phyloP scores from a whole-genome alignment of 1,284 basidiomycete species.

The Athelia sp. region DNA sequence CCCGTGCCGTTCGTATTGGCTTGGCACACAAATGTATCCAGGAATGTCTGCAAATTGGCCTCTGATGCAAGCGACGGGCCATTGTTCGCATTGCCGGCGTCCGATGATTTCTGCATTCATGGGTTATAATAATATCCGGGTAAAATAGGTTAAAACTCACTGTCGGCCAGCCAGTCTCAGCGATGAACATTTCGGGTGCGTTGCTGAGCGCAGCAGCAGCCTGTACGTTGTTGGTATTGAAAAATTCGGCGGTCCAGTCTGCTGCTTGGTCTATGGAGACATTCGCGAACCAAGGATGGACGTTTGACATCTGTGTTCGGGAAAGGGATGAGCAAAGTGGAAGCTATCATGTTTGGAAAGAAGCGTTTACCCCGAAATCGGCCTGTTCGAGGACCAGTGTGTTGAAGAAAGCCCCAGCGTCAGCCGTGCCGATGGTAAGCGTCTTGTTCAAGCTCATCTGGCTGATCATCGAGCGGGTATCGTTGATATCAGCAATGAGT shows the following conservation, averaged over 20 bases:
- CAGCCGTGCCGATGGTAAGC: conserved; percentile 81
- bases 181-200: conserved; percentile 76
- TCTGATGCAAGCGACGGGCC: conserved; percentile 67
- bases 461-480: conserved; percentile 52
- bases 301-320: conserved; percentile 59
- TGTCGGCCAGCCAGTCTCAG: conserved; percentile 93
- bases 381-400: conserved; percentile 58
- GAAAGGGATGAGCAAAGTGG: conserved; percentile 8
- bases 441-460: conserved; percentile 47
- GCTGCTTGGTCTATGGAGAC: conserved; percentile 68
- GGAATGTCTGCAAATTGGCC: conserved; percentile 70
- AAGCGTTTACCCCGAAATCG: conserved; percentile 66
- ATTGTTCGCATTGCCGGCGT: conserved; percentile 49
- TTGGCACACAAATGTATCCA: conserved; percentile 85
- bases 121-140: neutral
- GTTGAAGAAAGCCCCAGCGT: conserved; percentile 88
- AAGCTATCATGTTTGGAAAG: neutral
- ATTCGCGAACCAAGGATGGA: conserved; percentile 86
- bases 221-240: conserved; percentile 43
- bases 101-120: conserved; percentile 48
- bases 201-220: conserved; percentile 21
- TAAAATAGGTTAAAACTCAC: conserved; percentile 26
- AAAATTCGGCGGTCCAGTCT: conserved; percentile 34
- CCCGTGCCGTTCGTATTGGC: conserved; percentile 76
- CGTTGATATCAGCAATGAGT: conserved; percentile 64